Evolutionary conservation across 2,329 filamentous ascomycete species (phyloP).

Genomic region (Capronia americana): DNA sequence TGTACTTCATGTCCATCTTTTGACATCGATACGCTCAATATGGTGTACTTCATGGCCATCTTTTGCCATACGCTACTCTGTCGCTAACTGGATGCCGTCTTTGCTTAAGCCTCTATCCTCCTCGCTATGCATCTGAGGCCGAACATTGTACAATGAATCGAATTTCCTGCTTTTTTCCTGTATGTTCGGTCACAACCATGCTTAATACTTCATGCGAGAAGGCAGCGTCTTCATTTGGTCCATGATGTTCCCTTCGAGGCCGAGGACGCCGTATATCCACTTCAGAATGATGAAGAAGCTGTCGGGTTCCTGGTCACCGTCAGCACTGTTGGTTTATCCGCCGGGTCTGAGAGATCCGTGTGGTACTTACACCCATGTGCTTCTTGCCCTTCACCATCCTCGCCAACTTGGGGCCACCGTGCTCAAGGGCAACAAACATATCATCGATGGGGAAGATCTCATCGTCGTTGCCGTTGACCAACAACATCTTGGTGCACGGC

Average conservation of each 20-base stretch:
- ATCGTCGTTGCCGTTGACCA: slow-evolving; percentile 65
- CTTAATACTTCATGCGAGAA: slow-evolving; percentile 37
- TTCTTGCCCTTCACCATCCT: slow-evolving; percentile 64
- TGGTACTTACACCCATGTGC: slow-evolving; percentile 63
- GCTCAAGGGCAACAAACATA: slow-evolving; percentile 60
- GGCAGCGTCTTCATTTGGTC: slow-evolving; percentile 41
- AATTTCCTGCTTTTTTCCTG: too few species aligned
- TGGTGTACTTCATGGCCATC: neutral
- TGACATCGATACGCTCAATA: neutral
- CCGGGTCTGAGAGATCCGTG: too few species aligned
- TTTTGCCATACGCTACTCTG: neutral
- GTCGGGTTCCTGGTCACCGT: slow-evolving; percentile 56
- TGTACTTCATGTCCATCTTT: neutral
- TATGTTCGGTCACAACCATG: neutral
- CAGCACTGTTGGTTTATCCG: neutral
- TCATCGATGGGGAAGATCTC: slow-evolving; percentile 70
- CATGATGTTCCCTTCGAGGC: slow-evolving; percentile 38
- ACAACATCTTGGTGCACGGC: slow-evolving; percentile 56
- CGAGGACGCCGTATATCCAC: slow-evolving; percentile 46
- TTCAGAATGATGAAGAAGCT: slow-evolving; percentile 48
- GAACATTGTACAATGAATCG: slow-evolving; percentile 10
- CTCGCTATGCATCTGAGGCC: slow-evolving; percentile 8
- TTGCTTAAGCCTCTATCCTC: neutral
- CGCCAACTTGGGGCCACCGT: slow-evolving; percentile 61
- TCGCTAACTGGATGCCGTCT: neutral